phyloP scores from a whole-genome alignment of 2,329 filamentous ascomycete species.

The Zasmidium angulare region DNA sequence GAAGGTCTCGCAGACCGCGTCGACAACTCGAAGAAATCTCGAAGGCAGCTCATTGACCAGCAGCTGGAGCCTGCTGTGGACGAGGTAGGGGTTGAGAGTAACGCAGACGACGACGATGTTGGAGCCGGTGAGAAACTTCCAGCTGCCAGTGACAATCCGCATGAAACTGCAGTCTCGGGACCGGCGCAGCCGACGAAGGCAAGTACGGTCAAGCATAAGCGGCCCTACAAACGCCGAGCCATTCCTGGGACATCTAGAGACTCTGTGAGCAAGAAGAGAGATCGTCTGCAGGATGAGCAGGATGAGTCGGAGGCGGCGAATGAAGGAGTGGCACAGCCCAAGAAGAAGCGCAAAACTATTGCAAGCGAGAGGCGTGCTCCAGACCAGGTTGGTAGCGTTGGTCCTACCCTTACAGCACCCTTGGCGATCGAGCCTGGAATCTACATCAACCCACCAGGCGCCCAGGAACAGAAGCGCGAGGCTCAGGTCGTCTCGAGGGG shows the following conservation, averaged over 20 bases:
- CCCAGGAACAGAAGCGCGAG: slow-evolving; percentile 31
- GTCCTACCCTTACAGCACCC: background rate
- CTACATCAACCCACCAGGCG: slow-evolving; percentile 48
- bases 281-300: slow-evolving; percentile 20
- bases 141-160: too few relatives aligned
- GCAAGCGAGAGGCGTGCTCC: slow-evolving; percentile 8
- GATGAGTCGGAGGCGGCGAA: slow-evolving; percentile 21
- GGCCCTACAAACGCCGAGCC: slow-evolving; percentile 1
- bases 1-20: background rate
- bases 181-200: background rate
- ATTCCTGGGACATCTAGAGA: background rate
- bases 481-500: slow-evolving; percentile 33
- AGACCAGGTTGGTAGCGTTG: background rate
- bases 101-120: too few relatives aligned
- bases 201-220: background rate
- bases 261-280: slow-evolving; percentile 10
- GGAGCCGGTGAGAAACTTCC: too few relatives aligned
- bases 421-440: slow-evolving; percentile 34
- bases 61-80: too few relatives aligned
- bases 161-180: too few relatives aligned
- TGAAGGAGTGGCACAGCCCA: slow-evolving; percentile 15
- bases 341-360: slow-evolving; percentile 12
- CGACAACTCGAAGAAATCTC: too few relatives aligned
- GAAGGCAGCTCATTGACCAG: too few relatives aligned
- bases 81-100: too few relatives aligned